Conservation (phyloP, 2,329 filamentous ascomycete species). For the Verticillium isaacii region DNA sequence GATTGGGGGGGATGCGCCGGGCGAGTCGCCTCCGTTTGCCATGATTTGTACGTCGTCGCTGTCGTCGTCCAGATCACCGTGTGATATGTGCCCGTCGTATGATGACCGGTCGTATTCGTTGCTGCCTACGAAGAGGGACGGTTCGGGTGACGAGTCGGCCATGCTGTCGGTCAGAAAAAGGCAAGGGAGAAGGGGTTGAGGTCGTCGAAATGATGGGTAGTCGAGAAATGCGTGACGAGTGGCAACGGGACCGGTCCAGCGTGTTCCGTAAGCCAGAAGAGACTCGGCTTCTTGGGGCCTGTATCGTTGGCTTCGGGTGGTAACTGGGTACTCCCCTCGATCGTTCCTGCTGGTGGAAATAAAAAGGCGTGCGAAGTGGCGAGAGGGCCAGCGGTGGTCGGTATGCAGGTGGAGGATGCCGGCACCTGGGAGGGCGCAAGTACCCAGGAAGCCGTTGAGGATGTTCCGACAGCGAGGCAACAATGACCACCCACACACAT, state of each 20-base stretch:
- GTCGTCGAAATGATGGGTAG: background rate
- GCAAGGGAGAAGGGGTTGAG: background rate
- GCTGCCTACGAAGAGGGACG: background rate
- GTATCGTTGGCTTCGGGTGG: background rate
- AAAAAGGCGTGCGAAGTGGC: background rate
- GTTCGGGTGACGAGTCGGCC: background rate
- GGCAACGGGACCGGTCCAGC: background rate
- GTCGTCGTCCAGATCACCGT: background rate
- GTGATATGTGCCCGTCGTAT: background rate
- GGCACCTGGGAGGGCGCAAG: background rate
- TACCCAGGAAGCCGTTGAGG: background rate
- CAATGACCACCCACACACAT: background rate
- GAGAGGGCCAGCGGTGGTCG: background rate
- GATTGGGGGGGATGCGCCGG: background rate
- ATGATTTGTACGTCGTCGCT: background rate
- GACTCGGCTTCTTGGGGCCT: background rate
- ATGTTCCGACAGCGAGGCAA: background rate
- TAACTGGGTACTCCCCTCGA: background rate
- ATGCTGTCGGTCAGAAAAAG: background rate
- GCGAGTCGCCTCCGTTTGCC: background rate
- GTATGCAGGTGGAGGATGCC: background rate
- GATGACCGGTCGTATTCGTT: background rate
- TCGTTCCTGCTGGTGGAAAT: background rate
- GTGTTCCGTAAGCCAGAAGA: background rate
- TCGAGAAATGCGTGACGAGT: background rate